A percentile compares a stretch with the other conserved stretches of the same genome.
phyloP scores from a whole-genome alignment of 225 moss, liverwort and hornwort species.

The Sphagnum tenellum region DNA sequence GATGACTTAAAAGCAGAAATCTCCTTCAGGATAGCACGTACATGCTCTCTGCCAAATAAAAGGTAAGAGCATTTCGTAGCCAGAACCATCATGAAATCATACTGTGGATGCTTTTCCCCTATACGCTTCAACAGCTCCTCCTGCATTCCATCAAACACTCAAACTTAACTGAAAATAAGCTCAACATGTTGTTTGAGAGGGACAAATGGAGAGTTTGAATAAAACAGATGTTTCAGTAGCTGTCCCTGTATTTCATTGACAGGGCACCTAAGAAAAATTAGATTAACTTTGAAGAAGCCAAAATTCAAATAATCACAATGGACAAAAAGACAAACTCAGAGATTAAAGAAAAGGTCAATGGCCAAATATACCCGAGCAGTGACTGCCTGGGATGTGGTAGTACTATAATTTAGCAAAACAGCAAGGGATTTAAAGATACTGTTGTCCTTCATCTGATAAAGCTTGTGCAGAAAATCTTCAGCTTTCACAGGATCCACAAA shows the following conservation, averaged over 20 bases:
- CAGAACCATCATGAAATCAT: constrained; percentile 74
- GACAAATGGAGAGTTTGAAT: too few species aligned
- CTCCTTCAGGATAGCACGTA: constrained; percentile 53
- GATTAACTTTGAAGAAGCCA: too few species aligned
- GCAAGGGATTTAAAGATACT: constrained; percentile 53
- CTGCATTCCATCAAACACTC: constrained; percentile 19
- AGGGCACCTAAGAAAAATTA: too few species aligned
- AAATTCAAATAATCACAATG: background rate
- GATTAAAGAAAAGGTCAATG: background rate
- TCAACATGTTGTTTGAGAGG: too few species aligned
- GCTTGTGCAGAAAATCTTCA: constrained; percentile 67
- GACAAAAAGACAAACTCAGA: background rate
- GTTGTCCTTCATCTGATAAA: constrained; percentile 92
- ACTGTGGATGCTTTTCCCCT: constrained; percentile 73
- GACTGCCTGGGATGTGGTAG: constrained; percentile 45
- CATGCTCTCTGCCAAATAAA: constrained; percentile 79
- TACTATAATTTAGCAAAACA: constrained; percentile 53
- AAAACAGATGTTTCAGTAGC: too few species aligned
- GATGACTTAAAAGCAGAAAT: constrained; percentile 42
- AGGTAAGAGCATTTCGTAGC: constrained; percentile 72
- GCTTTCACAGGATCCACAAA: constrained; percentile 70
- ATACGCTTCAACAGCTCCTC: constrained; percentile 66
- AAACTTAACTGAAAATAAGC: too few species aligned
- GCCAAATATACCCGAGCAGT: constrained; percentile 44
- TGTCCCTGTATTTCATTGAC: too few species aligned